phyloP scores from a whole-genome alignment of 805 yeast species.

The Ogataea methanolica region DNA sequence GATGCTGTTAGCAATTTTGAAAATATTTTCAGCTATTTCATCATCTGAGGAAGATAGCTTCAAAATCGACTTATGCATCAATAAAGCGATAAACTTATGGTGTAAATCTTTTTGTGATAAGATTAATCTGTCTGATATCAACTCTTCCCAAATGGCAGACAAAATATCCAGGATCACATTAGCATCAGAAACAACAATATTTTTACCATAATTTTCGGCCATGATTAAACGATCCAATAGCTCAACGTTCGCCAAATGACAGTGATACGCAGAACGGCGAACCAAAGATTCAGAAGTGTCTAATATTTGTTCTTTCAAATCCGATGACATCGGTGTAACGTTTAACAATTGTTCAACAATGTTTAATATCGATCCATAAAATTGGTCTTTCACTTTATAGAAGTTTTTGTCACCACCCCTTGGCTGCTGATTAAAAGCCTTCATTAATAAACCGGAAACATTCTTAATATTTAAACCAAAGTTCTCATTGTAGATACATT shows the following conservation, averaged over 20 bases:
- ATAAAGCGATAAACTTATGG: conserved; percentile 44
- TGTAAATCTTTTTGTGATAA: conserved; percentile 66
- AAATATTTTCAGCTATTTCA: conserved; percentile 26
- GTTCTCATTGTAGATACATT: conserved; percentile 22
- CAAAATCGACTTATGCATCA: conserved; percentile 41
- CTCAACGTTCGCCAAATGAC: conserved; percentile 16
- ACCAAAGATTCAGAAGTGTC: conserved; percentile 8
- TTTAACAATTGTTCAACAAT: conserved; percentile 12
- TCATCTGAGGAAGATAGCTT: conserved; percentile 30
- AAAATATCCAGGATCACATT: conserved; percentile 30
- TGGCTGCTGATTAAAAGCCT: conserved; percentile 17
- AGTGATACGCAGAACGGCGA: conserved; percentile 14
- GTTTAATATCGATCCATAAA: conserved; percentile 27
- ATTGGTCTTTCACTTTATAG: conserved; percentile 40
- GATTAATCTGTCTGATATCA: conserved; percentile 56
- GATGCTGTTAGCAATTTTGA: conserved; percentile 37
- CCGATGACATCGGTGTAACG: conserved; percentile 2
- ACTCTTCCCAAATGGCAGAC: conserved; percentile 50
- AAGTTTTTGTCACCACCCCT: conserved; percentile 28
- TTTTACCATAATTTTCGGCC: conserved; percentile 3
- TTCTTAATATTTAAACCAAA: conserved; percentile 15
- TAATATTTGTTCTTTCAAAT: conserved; percentile 6
- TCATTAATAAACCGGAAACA: conserved; percentile 18
- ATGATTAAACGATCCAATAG: conserved; percentile 7
- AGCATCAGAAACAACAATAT: conserved; percentile 12